Conservation (phyloP, 257 asterid genomes). For the Solanum bukasovii region DNA sequence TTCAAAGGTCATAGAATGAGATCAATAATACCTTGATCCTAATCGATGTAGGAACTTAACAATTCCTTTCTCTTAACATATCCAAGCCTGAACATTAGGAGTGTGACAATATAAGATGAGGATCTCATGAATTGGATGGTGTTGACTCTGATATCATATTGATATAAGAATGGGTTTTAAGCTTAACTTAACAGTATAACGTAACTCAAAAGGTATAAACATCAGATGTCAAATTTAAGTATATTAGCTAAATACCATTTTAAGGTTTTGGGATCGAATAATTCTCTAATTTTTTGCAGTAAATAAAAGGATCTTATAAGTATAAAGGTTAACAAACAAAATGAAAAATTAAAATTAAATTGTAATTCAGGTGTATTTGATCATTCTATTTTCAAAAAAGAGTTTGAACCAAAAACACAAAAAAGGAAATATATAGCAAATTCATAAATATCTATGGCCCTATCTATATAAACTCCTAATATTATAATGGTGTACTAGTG, state of each 20-base stretch:
- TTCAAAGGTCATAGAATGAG: not conserved
- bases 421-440: not conserved
- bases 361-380: not conserved
- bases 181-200: not conserved
- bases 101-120: not conserved
- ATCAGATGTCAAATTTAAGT: not conserved
- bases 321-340: not conserved
- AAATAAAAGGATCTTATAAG: not conserved
- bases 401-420: not conserved
- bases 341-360: not conserved
- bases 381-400: not conserved
- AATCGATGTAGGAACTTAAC: not conserved
- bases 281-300: not conserved
- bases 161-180: not conserved
- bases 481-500: not conserved
- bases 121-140: not conserved
- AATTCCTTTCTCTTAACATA: not conserved
- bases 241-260: not conserved
- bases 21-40: not conserved
- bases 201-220: not conserved
- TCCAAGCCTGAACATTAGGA: not conserved
- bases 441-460: not conserved
- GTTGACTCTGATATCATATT: not conserved
- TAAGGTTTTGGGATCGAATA: not conserved
- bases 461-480: not conserved